Percentiles rank a stretch among this genome's conserved stretches.
Evolutionary conservation across 257 asterid species (phyloP).

Genomic region (Solanum sejunctum): DNA sequence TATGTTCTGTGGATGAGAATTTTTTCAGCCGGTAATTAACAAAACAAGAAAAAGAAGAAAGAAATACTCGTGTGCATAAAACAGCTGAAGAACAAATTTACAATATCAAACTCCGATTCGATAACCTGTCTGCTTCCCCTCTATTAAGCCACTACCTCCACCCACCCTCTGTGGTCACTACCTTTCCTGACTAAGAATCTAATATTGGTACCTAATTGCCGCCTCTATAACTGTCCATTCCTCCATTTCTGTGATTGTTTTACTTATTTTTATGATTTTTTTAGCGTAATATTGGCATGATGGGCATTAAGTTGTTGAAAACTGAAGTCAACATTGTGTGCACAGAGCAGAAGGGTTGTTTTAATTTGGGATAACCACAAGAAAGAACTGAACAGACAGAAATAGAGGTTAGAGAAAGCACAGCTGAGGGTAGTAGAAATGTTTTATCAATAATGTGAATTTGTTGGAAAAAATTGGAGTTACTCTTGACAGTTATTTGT

Average conservation of each 20-base stretch:
- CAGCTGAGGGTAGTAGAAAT: background rate
- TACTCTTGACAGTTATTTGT: background rate
- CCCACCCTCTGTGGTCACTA: background rate
- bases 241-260: background rate
- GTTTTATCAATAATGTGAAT: background rate
- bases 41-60: background rate
- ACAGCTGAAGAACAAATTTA: background rate
- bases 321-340: background rate
- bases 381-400: background rate
- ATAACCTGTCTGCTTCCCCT: background rate
- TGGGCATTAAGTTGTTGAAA: background rate
- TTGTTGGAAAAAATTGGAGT: background rate
- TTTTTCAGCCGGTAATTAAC: background rate
- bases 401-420: background rate
- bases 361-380: background rate
- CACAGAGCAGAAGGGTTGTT: background rate
- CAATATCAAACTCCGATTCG: background rate
- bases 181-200: background rate
- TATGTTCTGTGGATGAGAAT: background rate
- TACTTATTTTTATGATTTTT: background rate
- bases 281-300: background rate
- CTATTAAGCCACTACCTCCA: background rate
- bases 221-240: background rate
- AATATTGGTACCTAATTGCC: background rate
- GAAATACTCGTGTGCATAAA: background rate